A percentile compares a stretch with the other conserved stretches of the same genome.
Conservation (phyloP, 495 filamentous ascomycete genomes). For the Penicillium cosmopolitanum region DNA sequence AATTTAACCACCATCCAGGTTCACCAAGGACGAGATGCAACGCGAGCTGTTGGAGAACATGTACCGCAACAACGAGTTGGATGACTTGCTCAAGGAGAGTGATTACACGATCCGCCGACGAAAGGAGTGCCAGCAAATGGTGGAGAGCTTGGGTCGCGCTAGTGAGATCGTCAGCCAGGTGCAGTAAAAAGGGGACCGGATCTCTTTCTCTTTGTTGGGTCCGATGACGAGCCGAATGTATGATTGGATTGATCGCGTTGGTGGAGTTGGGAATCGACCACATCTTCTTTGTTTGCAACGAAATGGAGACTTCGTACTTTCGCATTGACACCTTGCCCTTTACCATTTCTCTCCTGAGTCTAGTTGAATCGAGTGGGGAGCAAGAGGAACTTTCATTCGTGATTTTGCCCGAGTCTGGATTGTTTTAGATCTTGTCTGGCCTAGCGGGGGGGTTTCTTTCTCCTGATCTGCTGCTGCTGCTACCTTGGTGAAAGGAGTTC, state of each 20-base stretch:
- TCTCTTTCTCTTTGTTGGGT: background rate
- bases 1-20: conserved; percentile 51
- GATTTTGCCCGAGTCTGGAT: background rate
- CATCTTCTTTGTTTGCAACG: conserved; percentile 22
- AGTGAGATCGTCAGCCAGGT: conserved; percentile 97
- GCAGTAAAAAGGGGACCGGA: conserved; percentile 58
- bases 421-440: conserved; percentile 5
- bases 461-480: background rate
- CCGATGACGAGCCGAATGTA: conserved; percentile 18
- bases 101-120: conserved; percentile 94
- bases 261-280: conserved; percentile 22
- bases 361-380: background rate
- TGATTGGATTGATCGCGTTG: conserved; percentile 27
- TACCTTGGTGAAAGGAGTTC: conserved; percentile 7
- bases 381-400: background rate
- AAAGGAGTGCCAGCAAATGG: conserved; percentile 99
- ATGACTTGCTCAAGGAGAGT: conserved; percentile 95
- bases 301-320: conserved; percentile 20
- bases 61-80: conserved; percentile 87
- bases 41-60: conserved; percentile 96
- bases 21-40: conserved; percentile 98
- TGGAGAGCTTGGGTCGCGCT: conserved; percentile 84
- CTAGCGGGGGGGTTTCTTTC: conserved; percentile 8
- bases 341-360: conserved; percentile 5
- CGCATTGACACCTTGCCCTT: conserved; percentile 3